Conservation (phyloP, 371 early-diverging fungal species). For the Polyrhizophydium stewartii region DNA sequence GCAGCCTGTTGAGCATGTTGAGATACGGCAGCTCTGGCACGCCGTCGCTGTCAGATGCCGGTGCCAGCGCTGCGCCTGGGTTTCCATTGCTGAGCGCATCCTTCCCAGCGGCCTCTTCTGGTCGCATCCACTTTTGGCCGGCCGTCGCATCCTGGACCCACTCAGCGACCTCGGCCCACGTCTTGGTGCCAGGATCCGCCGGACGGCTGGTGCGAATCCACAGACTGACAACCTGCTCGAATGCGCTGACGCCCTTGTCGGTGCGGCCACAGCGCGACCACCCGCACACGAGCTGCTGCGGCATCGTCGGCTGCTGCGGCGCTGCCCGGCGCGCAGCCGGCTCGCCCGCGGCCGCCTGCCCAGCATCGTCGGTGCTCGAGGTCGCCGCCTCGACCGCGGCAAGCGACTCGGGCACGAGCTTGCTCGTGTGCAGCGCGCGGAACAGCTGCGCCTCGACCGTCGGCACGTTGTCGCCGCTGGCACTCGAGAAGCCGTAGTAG, state of each 20-base stretch:
- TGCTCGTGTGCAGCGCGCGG: slow-evolving; percentile 50
- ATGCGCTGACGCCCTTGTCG: slow-evolving; percentile 91
- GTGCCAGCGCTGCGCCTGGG: neutral
- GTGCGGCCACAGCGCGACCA: slow-evolving; percentile 88
- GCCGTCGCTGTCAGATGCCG: neutral
- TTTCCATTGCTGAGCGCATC: neutral
- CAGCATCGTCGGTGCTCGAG: neutral
- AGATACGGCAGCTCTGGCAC: slow-evolving; percentile 69
- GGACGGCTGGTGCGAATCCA: slow-evolving; percentile 64
- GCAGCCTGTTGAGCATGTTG: slow-evolving; percentile 73
- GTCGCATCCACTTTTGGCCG: neutral
- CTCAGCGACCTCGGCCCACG: slow-evolving; percentile 17
- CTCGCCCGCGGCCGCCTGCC: neutral
- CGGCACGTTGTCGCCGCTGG: slow-evolving; percentile 41
- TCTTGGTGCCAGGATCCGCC: slow-evolving; percentile 29
- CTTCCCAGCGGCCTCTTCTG: neutral
- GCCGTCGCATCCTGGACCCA: slow-evolving; percentile 1
- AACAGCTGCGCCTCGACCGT: slow-evolving; percentile 86
- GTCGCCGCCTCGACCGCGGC: neutral
- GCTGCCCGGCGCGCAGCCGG: neutral
- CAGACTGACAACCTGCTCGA: slow-evolving; percentile 86
- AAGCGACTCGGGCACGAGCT: neutral
- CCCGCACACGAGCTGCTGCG: too few species aligned
- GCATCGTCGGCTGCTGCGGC: too few species aligned
- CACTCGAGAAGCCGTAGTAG: slow-evolving; percentile 83